These are phyloP conservation scores for Saturnispora gosingensis DNA, from an alignment of 805 yeast species.

Conservation along the genomic window DNA sequence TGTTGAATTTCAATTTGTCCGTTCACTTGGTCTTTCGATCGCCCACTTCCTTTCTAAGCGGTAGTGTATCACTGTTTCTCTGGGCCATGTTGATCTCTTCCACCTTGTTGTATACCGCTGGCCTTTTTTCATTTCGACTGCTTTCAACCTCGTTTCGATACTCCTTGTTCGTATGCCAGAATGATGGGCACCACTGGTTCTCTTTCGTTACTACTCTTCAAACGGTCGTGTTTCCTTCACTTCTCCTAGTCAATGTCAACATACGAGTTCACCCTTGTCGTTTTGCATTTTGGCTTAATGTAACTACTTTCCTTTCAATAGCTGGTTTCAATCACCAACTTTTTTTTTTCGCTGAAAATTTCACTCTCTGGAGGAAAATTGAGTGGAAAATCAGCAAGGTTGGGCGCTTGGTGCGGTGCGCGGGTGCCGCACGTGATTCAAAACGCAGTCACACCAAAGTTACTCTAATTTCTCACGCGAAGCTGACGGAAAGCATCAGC, in stretches of 20 bases:
- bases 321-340: not conserved
- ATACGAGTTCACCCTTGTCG: conserved; percentile 99
- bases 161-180: too few relatives aligned
- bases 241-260: conserved; percentile 29
- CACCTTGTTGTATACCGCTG: too few relatives aligned
- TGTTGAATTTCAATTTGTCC: too few relatives aligned
- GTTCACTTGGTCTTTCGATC: too few relatives aligned
- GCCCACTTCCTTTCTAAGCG: too few relatives aligned
- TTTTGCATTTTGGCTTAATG: conserved; percentile 76
- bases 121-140: too few relatives aligned
- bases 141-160: too few relatives aligned
- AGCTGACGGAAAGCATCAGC: too few relatives aligned
- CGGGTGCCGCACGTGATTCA: conserved; percentile 2
- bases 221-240: not conserved
- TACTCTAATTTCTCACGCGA: not conserved
- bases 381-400: not conserved
- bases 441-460: conserved; percentile 1
- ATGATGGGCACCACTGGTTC: too few relatives aligned
- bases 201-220: not conserved
- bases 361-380: not conserved
- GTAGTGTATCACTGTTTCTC: too few relatives aligned
- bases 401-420: conserved; percentile 2
- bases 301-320: not conserved
- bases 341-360: conserved; percentile 1
- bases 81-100: too few relatives aligned